Conservation (phyloP, 208 protist species). For the Acanthamoeba healyi region DNA sequence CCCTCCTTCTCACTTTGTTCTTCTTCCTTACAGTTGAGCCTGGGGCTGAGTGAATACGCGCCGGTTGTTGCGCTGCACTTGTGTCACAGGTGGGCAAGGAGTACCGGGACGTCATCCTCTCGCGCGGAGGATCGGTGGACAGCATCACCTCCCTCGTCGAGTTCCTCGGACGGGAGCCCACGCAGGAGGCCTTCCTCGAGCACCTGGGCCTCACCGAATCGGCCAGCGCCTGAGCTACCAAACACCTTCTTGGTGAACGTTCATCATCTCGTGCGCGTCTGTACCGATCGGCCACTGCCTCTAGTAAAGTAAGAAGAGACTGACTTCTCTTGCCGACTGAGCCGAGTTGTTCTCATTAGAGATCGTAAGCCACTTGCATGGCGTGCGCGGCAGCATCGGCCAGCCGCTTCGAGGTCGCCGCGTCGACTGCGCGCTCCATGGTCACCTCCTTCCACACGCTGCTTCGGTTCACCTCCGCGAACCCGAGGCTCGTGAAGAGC, state of each 20-base stretch:
- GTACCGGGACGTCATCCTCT: slow-evolving; percentile 80
- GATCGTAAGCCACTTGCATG: background rate
- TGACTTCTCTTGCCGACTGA: too few species aligned
- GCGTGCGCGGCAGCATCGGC: background rate
- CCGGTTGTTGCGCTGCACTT: background rate
- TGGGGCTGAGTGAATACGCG: background rate
- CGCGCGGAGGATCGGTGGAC: slow-evolving; percentile 81
- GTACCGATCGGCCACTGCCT: too few species aligned
- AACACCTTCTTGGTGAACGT: too few species aligned
- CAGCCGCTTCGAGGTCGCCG: background rate
- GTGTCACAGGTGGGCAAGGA: slow-evolving; percentile 47
- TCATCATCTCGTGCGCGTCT: too few species aligned
- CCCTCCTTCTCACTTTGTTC: background rate
- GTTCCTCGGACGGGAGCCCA: slow-evolving; percentile 85
- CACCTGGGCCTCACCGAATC: slow-evolving; percentile 27
- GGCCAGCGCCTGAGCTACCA: background rate
- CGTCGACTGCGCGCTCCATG: slow-evolving; percentile 26
- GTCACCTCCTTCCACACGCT: slow-evolving; percentile 71
- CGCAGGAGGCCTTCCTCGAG: slow-evolving; percentile 82
- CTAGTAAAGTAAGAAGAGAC: too few species aligned
- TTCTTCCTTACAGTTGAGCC: background rate
- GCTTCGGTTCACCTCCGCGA: slow-evolving; percentile 70
- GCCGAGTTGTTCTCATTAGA: too few species aligned
- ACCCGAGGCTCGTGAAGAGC: slow-evolving; percentile 42
- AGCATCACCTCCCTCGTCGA: slow-evolving; percentile 72